phyloP scores from a whole-genome alignment of 2,329 filamentous ascomycete genomes.

The Pseudonectria foliicola region DNA sequence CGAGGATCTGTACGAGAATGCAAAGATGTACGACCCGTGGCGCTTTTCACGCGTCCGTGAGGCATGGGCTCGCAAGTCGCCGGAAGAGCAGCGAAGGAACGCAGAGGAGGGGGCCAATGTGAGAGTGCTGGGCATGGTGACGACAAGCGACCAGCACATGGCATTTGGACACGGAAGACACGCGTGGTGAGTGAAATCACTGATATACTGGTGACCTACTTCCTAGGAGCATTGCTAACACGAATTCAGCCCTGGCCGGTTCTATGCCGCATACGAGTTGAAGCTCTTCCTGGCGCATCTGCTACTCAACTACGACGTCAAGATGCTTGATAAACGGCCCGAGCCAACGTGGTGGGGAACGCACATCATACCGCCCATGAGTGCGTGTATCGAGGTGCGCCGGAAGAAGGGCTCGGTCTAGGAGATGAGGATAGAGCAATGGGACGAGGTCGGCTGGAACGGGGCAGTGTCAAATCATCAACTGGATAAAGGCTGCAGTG shows the following conservation, averaged over 20 bases:
- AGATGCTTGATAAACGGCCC: conserved; percentile 32
- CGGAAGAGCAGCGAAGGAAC: conserved; percentile 21
- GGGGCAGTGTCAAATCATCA: too few species aligned
- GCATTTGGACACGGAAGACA: conserved; percentile 53
- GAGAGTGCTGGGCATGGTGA: conserved; percentile 41
- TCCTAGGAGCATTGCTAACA: too few species aligned
- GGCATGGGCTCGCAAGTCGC: conserved; percentile 24
- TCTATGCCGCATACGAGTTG: conserved; percentile 49
- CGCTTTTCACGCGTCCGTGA: conserved; percentile 39
- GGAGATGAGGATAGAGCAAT: not conserved
- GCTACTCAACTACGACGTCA: conserved; percentile 46
- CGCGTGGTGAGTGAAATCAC: conserved; percentile 29
- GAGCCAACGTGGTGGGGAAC: conserved; percentile 37
- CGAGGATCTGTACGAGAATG: conserved; percentile 33
- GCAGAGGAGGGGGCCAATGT: conserved; percentile 27
- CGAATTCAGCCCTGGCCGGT: conserved; percentile 39
- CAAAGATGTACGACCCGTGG: conserved; percentile 40
- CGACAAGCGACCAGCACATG: conserved; percentile 43
- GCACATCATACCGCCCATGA: conserved; percentile 28
- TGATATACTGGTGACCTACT: not conserved
- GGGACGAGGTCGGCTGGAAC: too few species aligned
- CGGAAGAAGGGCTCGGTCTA: conserved; percentile 4
- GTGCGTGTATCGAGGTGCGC: conserved; percentile 21
- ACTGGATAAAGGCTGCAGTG: too few species aligned
- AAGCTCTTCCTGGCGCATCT: conserved; percentile 48